Percentiles rank a stretch among this genome's conserved stretches.
These are phyloP conservation scores for Claviceps sorghi DNA, from an alignment of 2,329 filamentous ascomycete genomes.

Conservation along the genomic window DNA sequence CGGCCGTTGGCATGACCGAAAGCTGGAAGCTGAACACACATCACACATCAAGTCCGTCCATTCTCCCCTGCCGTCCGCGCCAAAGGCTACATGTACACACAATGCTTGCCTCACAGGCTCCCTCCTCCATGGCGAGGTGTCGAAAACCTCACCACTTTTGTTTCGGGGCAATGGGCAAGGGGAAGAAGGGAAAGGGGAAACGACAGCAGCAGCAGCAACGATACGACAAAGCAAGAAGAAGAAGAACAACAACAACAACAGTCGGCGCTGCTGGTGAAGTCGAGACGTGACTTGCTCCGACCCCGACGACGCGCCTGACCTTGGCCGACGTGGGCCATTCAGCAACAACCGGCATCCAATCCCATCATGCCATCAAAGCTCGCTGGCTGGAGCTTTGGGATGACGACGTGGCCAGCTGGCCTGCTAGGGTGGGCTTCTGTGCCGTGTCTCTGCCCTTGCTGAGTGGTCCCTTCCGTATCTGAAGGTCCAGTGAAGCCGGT, in stretches of 20 bases:
- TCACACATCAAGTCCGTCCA: neutral
- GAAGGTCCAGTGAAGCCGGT: conserved; percentile 3
- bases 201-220: too few relatives aligned
- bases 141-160: neutral
- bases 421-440: conserved; percentile 4
- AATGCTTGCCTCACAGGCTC: neutral
- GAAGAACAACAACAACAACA: too few relatives aligned
- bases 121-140: neutral
- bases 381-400: conserved; percentile 1
- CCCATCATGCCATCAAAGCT: conserved; percentile 2
- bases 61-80: neutral
- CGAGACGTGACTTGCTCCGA: neutral
- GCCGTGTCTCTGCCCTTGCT: conserved; percentile 2
- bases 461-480: conserved; percentile 1
- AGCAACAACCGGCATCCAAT: conserved; percentile 3
- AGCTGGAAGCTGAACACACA: too few relatives aligned
- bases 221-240: too few relatives aligned
- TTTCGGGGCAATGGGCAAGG: too few relatives aligned
- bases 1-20: too few relatives aligned
- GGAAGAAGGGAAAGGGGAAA: too few relatives aligned
- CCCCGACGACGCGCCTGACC: neutral
- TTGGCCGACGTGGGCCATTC: neutral
- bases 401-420: conserved; percentile 3
- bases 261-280: neutral
- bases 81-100: neutral